Evolutionary conservation across 2,329 filamentous ascomycete species (phyloP).

Genomic region (Ascochyta lentis): DNA sequence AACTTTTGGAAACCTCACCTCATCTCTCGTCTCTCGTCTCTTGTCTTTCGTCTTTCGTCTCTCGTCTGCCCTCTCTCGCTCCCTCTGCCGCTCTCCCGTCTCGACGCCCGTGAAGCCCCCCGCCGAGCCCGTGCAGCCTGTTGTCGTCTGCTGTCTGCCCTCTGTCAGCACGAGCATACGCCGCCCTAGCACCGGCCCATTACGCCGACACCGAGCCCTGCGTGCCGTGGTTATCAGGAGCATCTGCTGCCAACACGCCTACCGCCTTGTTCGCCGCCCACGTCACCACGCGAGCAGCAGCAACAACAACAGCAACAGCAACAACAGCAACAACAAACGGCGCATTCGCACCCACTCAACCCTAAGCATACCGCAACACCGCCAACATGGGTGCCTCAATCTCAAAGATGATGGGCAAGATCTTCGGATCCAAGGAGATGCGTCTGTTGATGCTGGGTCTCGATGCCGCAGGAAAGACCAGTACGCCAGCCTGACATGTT

Average conservation of each 20-base stretch:
- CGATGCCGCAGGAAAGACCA: conserved; percentile 98
- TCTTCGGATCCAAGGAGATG: conserved; percentile 99
- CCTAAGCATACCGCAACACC: neutral
- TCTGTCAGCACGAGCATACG: conserved; percentile 4
- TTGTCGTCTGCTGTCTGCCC: neutral
- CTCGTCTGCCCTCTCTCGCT: neutral
- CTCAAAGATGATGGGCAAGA: conserved; percentile 97
- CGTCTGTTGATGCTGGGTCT: conserved; percentile 96
- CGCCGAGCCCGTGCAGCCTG: conserved; percentile 7
- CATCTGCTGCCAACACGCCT: conserved; percentile 5
- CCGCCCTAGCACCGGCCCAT: conserved; percentile 6
- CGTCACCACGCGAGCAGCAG: neutral
- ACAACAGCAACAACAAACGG: conserved; percentile 1
- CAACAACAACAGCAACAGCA: too few species aligned
- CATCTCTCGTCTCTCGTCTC: conserved; percentile 9
- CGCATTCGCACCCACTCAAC: neutral
- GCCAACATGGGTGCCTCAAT: conserved; percentile 85
- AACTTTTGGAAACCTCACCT: conserved; percentile 15
- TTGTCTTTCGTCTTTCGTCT: neutral
- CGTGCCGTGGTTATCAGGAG: conserved; percentile 7
- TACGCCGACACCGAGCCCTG: conserved; percentile 11
- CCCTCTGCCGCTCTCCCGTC: neutral
- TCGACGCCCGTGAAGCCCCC: conserved; percentile 5
- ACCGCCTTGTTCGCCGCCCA: neutral
- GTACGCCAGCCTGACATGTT: conserved; percentile 44